Evolutionary conservation across 768 basidiomycete species (phyloP), one percentile per base, ranked within the genome.

Genomic region (Jaapia argillacea): DNA sequence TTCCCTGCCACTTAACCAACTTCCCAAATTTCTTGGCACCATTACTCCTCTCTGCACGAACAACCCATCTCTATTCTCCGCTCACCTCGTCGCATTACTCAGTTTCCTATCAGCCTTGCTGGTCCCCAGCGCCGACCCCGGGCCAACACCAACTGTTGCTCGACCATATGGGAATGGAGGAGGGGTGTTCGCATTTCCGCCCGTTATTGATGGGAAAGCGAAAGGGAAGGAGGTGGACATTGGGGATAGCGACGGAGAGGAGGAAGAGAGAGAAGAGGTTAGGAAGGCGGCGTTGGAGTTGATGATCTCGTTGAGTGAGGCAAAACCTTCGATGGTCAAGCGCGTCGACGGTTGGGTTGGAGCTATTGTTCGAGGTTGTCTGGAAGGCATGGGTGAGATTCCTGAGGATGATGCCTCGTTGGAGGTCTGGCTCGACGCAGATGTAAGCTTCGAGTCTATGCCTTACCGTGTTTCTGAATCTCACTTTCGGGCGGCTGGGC

Each of bases 371-470:
- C 66, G 83, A 2, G 82, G 82, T 5, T 88, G 85, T 60, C 56
- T 89, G 28, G 85, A 89, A 57, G 85, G 84, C 2, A 85, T 90
- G 78, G 77, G 81, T 14, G 84, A 85, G 58, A 66, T 88, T 16
- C 75, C 79, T 0, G 80, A 83, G 31, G 81, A 75, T 28, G 62
- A 65, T 18, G 57, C 56, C 58, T 60, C 52, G 45, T 57, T 78
- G 44, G 68, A 72, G 0, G 62, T 57, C 0, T 90, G 89, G 88
- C 57, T 86, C 16, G 70, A 71, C 18, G 82, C 82, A 7, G 86
- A 91, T 60, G 87, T 89, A 50, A 44, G 84, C 73, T 18, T 13
- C 43, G 18, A 27, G 41, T 37, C 6, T 43, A 14, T 45, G n/a
- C n/a, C n/a, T n/a, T n/a, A n/a, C n/a, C n/a, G n/a, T n/a, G n/a